Conservation (phyloP, 1,284 basidiomycete genomes). For the Pulveroboletus sp. region DNA sequence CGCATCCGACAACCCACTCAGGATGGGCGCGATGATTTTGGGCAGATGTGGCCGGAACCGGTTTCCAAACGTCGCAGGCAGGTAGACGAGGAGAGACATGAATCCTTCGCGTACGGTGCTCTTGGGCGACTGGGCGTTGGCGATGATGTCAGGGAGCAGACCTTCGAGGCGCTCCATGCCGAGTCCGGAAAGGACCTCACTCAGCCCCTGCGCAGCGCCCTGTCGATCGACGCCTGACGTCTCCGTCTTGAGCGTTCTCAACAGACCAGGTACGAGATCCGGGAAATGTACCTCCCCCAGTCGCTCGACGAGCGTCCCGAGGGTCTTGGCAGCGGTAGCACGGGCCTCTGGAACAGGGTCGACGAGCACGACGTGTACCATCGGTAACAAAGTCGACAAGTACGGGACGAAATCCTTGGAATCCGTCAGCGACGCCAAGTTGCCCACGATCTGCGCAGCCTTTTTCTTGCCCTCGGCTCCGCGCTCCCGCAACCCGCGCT, state of each 20-base stretch:
- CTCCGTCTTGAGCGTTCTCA: slow-evolving; percentile 90
- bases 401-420: slow-evolving; percentile 98
- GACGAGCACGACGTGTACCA: slow-evolving; percentile 91
- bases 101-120: slow-evolving; percentile 97
- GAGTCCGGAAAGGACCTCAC: slow-evolving; percentile 92
- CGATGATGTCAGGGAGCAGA: slow-evolving; percentile 91
- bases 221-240: slow-evolving; percentile 96
- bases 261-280: slow-evolving; percentile 88
- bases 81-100: slow-evolving; percentile 95
- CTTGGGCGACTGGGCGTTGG: slow-evolving; percentile 86
- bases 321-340: slow-evolving; percentile 94
- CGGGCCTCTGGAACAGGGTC: slow-evolving; percentile 97
- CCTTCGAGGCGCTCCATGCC: slow-evolving; percentile 98
- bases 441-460: slow-evolving; percentile 96
- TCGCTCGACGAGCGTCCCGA: slow-evolving; percentile 97
- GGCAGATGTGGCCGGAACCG: slow-evolving; percentile 96
- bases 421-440: slow-evolving; percentile 93
- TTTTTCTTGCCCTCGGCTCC: slow-evolving; percentile 95
- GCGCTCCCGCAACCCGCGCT: slow-evolving; percentile 90
- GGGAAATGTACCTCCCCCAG: slow-evolving; percentile 96
- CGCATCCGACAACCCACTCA: slow-evolving; percentile 89
- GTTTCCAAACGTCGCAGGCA: slow-evolving; percentile 94
- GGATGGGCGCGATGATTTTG: slow-evolving; percentile 92
- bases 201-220: slow-evolving; percentile 96
- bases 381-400: slow-evolving; percentile 82